Evolutionary conservation across 2,329 filamentous ascomycete species (phyloP).

Genomic region (Dothistroma pini): DNA sequence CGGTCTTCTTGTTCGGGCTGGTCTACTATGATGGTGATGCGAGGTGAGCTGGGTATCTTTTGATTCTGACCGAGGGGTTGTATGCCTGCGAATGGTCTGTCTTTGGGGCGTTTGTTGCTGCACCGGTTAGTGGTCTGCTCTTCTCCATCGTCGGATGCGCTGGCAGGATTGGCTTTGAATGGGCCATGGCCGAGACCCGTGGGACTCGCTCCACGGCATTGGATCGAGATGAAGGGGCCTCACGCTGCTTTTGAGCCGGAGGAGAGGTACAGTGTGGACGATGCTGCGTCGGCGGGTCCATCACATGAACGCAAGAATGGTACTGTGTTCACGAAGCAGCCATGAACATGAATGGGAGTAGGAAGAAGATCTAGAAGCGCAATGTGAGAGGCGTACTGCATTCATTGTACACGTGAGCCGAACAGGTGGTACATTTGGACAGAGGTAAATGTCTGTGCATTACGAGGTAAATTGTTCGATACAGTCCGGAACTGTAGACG

Average conservation of each 20-base stretch:
- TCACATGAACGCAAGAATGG: conserved; percentile 1
- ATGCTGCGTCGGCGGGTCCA: conserved; percentile 3
- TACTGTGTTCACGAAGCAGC: neutral
- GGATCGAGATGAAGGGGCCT: conserved; percentile 49
- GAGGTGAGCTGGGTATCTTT: conserved; percentile 59
- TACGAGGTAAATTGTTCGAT: too few relatives aligned
- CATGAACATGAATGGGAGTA: neutral
- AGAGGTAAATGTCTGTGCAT: too few relatives aligned
- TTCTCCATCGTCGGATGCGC: conserved; percentile 64
- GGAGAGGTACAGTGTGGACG: conserved; percentile 12
- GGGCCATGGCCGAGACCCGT: conserved; percentile 52
- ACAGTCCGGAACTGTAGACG: too few relatives aligned
- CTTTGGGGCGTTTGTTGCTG: conserved; percentile 78
- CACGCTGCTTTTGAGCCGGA: conserved; percentile 15
- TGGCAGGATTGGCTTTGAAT: conserved; percentile 59
- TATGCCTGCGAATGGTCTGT: conserved; percentile 76
- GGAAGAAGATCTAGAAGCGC: too few relatives aligned
- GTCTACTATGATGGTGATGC: conserved; percentile 68
- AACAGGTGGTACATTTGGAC: too few relatives aligned
- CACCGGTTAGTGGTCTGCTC: conserved; percentile 69
- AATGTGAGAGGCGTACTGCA: too few relatives aligned
- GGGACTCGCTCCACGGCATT: conserved; percentile 64
- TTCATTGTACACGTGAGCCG: too few relatives aligned
- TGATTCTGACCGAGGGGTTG: conserved; percentile 68
- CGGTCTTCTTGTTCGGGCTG: conserved; percentile 76